Evolutionary conservation across 371 early-diverging fungal species (phyloP).

Genomic region (Zopfochytrium polystomum): DNA sequence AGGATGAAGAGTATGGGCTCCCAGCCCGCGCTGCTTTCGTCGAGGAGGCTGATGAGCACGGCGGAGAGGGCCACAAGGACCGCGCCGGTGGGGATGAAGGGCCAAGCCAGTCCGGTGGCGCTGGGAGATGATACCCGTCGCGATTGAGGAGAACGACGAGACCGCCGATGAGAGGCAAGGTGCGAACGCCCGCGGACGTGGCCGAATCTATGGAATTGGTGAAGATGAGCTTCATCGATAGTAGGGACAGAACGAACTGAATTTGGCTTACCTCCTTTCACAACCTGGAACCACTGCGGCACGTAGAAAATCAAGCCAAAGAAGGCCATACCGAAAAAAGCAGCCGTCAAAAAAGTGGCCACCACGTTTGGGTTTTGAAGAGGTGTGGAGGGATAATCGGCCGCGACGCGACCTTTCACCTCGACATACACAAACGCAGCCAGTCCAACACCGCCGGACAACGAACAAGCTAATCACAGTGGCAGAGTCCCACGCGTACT

Average conservation of each 20-base stretch:
- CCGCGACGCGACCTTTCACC: conserved; percentile 25
- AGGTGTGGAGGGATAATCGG: conserved; percentile 38
- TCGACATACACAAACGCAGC: conserved; percentile 31
- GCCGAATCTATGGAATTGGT: conserved; percentile 32
- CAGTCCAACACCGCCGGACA: conserved; percentile 22
- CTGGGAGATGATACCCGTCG: conserved; percentile 51
- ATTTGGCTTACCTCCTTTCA: too few species aligned
- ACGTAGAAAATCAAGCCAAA: too few species aligned
- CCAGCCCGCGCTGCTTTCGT: too few species aligned
- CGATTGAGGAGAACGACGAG: conserved; percentile 51
- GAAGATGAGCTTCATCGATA: background rate
- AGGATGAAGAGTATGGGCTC: too few species aligned
- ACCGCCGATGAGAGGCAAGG: conserved; percentile 58
- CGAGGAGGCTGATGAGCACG: too few species aligned
- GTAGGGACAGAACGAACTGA: background rate
- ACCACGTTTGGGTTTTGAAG: conserved; percentile 24
- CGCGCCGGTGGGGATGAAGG: conserved; percentile 41
- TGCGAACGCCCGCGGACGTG: too few species aligned
- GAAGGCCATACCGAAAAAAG: too few species aligned
- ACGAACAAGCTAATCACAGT: conserved; percentile 30
- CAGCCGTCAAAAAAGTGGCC: too few species aligned
- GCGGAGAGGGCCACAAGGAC: conserved; percentile 26
- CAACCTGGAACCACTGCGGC: conserved; percentile 68
- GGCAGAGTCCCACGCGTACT: conserved; percentile 34
- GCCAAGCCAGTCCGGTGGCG: too few species aligned